A percentile compares a stretch with the other conserved stretches of the same genome.
These are phyloP conservation scores for Trichosporon asahii DNA, from an alignment of 1,284 basidiomycete genomes.

Conservation along the genomic window DNA sequence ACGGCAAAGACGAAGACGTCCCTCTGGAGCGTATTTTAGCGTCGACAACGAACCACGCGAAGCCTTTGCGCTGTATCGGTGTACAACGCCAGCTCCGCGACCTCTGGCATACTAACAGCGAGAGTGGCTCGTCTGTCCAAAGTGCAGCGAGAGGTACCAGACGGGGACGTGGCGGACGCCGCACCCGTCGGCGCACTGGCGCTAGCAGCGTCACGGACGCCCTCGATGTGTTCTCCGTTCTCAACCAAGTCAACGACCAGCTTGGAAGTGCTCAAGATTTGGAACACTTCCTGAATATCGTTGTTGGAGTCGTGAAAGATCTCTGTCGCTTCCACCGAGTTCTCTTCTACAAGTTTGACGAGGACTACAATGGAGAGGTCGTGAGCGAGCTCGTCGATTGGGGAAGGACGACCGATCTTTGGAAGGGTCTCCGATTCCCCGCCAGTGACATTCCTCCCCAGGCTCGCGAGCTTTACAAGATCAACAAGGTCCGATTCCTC, in stretches of 20 bases:
- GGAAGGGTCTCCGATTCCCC: conserved; percentile 60
- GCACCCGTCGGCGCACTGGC: background rate
- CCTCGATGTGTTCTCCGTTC: conserved; percentile 74
- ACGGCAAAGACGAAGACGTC: conserved; percentile 49
- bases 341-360: conserved; percentile 72
- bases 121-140: background rate
- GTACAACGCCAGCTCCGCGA: background rate
- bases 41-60: conserved; percentile 69
- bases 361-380: conserved; percentile 61
- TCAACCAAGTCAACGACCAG: conserved; percentile 82
- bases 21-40: conserved; percentile 65
- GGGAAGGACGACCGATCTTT: conserved; percentile 74
- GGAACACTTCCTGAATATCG: conserved; percentile 69
- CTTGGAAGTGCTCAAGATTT: conserved; percentile 67
- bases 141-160: background rate
- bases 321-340: conserved; percentile 79
- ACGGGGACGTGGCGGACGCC: background rate
- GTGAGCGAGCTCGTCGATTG: conserved; percentile 81
- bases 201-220: conserved; percentile 54
- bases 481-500: conserved; percentile 74
- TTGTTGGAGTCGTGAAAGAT: conserved; percentile 77
- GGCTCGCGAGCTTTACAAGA: conserved; percentile 58
- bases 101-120: background rate
- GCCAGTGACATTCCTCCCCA: conserved; percentile 60
- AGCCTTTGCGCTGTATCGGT: conserved; percentile 65